Evolutionary conservation across 352 stramenopile genomes (phyloP).

Genomic region (Phytophthora sp.): DNA sequence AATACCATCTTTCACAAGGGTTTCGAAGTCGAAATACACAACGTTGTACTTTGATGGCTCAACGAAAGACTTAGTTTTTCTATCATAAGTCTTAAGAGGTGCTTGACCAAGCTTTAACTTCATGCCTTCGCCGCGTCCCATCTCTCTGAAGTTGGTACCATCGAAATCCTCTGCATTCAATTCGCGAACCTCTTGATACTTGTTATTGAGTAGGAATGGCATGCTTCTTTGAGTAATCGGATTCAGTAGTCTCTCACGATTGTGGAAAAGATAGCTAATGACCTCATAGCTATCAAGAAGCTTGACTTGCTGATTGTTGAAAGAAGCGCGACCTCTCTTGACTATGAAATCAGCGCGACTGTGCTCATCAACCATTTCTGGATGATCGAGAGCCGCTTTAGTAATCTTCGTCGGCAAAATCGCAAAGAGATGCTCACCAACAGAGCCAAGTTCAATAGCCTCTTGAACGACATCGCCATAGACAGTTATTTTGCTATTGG

Average conservation of each 20-base stretch:
- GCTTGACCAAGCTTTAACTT: conserved; percentile 6
- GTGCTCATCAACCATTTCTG: conserved; percentile 24
- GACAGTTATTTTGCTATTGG: conserved; percentile 16
- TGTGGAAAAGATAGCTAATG: conserved; percentile 27
- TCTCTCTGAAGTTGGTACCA: conserved; percentile 1
- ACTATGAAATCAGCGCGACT: conserved; percentile 29
- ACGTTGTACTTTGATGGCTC: conserved; percentile 2
- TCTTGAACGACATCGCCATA: conserved; percentile 20
- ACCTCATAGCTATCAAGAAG: conserved; percentile 32
- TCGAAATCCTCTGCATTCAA: conserved; percentile 1
- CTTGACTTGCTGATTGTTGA: conserved; percentile 20
- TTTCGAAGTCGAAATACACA: conserved; percentile 14
- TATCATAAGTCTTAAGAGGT: conserved; percentile 3
- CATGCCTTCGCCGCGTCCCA: not conserved
- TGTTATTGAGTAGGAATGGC: conserved; percentile 9
- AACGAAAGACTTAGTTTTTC: not conserved
- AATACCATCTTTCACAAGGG: not conserved
- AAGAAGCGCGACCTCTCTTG: conserved; percentile 9
- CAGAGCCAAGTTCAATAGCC: conserved; percentile 22
- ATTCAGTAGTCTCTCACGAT: conserved; percentile 13
- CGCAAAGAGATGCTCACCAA: conserved; percentile 29
- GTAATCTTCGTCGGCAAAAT: conserved; percentile 33
- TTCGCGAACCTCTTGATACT: conserved; percentile 5
- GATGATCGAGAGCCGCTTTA: conserved; percentile 26
- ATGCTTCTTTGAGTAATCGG: conserved; percentile 6